Conservation (phyloP, 2,329 filamentous ascomycete genomes). For the Cladophialophora yegresii region DNA sequence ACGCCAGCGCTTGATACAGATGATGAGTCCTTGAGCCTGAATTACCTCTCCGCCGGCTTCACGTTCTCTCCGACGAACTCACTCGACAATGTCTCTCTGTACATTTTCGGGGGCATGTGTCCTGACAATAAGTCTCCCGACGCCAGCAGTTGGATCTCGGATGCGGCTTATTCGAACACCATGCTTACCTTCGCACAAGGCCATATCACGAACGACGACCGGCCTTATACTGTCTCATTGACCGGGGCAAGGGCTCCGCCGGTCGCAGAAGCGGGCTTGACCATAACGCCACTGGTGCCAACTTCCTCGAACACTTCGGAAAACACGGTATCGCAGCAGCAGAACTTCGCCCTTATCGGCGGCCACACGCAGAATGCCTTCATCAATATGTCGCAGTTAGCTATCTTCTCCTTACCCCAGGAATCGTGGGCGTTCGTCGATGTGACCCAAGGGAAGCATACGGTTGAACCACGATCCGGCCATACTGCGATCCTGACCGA, state of each 20-base stretch:
- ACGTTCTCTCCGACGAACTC: conserved; percentile 66
- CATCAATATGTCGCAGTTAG: conserved; percentile 90
- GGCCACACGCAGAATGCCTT: conserved; percentile 83
- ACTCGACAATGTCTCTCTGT: conserved; percentile 58
- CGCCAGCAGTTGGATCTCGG: conserved; percentile 61
- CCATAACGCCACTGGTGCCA: conserved; percentile 71
- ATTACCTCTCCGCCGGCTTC: conserved; percentile 62
- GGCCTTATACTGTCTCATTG: conserved; percentile 44
- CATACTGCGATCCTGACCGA: conserved; percentile 80
- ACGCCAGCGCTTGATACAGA: conserved; percentile 45
- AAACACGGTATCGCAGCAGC: conserved; percentile 68
- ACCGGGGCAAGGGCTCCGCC: conserved; percentile 63
- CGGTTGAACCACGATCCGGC: conserved; percentile 78
- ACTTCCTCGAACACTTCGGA: conserved; percentile 67
- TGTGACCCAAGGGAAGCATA: conserved; percentile 53
- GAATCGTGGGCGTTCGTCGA: conserved; percentile 81
- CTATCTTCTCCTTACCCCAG: conserved; percentile 82
- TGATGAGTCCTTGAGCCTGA: conserved; percentile 49
- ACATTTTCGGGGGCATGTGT: conserved; percentile 91
- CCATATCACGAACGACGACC: conserved; percentile 33
- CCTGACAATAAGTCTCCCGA: conserved; percentile 47
- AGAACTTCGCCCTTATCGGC: conserved; percentile 77
- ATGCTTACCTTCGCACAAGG: conserved; percentile 68
- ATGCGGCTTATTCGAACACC: conserved; percentile 74
- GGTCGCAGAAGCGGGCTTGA: conserved; percentile 82